Evolutionary conservation across 2,329 filamentous ascomycete genomes (phyloP).

Genomic region (Hypomyces perniciosus): DNA sequence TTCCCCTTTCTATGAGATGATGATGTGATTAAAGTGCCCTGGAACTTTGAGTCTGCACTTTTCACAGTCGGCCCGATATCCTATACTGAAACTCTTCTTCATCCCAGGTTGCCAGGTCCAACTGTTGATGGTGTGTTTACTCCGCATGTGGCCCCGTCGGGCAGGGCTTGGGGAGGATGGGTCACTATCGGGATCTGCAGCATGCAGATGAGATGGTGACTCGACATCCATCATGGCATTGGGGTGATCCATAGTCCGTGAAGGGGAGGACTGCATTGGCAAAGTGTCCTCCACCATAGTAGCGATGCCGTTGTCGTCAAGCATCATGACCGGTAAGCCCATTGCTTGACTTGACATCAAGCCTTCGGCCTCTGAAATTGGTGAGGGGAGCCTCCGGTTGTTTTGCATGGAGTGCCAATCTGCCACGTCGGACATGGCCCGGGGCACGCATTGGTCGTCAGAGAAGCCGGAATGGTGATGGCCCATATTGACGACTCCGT

Average conservation of each 20-base stretch:
- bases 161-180: conserved; percentile 41
- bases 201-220: conserved; percentile 18
- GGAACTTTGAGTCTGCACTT: conserved; percentile 70
- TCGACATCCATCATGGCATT: conserved; percentile 35
- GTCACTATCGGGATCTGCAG: conserved; percentile 29
- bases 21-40: conserved; percentile 76
- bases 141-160: conserved; percentile 51
- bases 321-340: conserved; percentile 26
- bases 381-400: conserved; percentile 50
- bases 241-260: conserved; percentile 35
- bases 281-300: conserved; percentile 17
- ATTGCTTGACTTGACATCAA: conserved; percentile 33
- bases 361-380: conserved; percentile 54
- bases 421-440: conserved; percentile 37
- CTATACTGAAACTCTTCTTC: conserved; percentile 71
- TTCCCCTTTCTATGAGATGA: conserved; percentile 49
- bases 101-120: conserved; percentile 58
- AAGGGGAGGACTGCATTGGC: conserved; percentile 20
- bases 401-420: conserved; percentile 50
- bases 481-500: conserved; percentile 33
- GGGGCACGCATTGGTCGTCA: conserved; percentile 41
- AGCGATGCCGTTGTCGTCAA: conserved; percentile 30
- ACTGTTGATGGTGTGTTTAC: conserved; percentile 53
- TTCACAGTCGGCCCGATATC: conserved; percentile 70
- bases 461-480: conserved; percentile 35